Conservation (phyloP, 2,329 filamentous ascomycete genomes). For the Ambrosiella xylebori region DNA sequence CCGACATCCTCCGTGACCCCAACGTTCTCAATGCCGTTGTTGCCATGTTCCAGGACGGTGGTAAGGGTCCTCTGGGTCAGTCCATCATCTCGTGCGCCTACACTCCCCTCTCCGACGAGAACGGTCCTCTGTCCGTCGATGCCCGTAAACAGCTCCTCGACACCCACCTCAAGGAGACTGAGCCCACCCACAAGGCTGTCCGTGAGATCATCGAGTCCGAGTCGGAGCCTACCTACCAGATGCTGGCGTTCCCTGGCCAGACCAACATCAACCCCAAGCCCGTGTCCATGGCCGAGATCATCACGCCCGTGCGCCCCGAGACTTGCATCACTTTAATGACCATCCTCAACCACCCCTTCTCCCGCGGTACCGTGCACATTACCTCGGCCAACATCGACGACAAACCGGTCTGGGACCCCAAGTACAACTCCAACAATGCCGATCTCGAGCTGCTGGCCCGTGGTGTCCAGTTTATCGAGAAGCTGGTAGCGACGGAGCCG, state of each 20-base stretch:
- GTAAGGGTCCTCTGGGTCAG: conserved; percentile 22
- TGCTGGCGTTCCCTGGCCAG: conserved; percentile 21
- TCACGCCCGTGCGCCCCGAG: conserved; percentile 19
- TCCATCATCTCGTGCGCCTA: conserved; percentile 24
- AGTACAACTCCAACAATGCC: conserved; percentile 36
- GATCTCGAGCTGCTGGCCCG: conserved; percentile 36
- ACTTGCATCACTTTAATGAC: conserved; percentile 35
- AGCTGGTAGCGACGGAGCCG: conserved; percentile 22
- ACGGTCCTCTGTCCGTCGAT: conserved; percentile 16
- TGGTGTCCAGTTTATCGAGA: conserved; percentile 26
- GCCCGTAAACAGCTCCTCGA: conserved; percentile 17
- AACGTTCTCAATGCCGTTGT: conserved; percentile 19
- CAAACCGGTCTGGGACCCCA: conserved; percentile 34
- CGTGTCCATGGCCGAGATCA: conserved; percentile 17
- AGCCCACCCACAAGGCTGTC: conserved; percentile 16
- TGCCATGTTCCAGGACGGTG: conserved; percentile 22
- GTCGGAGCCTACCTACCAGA: conserved; percentile 20
- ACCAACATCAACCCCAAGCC: conserved; percentile 16
- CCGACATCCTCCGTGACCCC: conserved; percentile 22
- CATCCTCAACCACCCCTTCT: conserved; percentile 43
- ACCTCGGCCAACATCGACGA: conserved; percentile 24
- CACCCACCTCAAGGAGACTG: conserved; percentile 13
- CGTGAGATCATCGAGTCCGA: conserved; percentile 18
- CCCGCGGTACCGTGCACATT: conserved; percentile 42
- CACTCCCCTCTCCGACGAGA: conserved; percentile 19